Evolutionary conservation across 306 rosid genomes (phyloP), one percentile per base, ranked within the genome.

Genomic region (Trifolium repens): DNA sequence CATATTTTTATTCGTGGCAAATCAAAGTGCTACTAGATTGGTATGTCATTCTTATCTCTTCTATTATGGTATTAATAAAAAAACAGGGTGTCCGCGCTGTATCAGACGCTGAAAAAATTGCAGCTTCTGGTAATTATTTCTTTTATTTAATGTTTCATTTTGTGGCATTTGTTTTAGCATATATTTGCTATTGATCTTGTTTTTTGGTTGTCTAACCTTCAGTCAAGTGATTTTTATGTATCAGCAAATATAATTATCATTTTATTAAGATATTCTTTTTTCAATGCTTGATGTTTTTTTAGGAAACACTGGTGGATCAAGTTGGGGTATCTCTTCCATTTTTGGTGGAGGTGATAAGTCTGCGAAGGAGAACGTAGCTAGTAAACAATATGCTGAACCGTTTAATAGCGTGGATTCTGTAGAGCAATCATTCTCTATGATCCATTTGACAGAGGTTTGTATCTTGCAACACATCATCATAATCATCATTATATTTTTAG

Each of bases 241-340:
- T 71, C 66, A 65, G 24, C 63, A 30, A 40, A 69, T 30, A 42
- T 67, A 57, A 30, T 57, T 53, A 19, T 74, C 27, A 17, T 27
- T 71, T 70, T 4, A 44, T 70, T 3, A 39, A 65, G 47, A n/a
- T 63, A 22, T 73, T 58, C 66, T 47, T 44, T 60, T 53, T 79
- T 57, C 39, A 44, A 69, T 39, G 62, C 16, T 69, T 77, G 67
- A 73, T 72, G 14, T 40, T 60, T 10, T 26, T 69, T 69, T 79
- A 94, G 97, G 96, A 81, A 84, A 71, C 63, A 16, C 89, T 44
- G 78, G 87, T 78, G 85, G 88, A 78, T 79, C 96, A 40, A 79
- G 74, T 75, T 94, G 99, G 99, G 97, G 98, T 50, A 91, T 94
- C 88, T 84, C 97, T 73, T 89, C 99, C 27, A 94, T 94, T 85